Conservation (phyloP, 305 asterid species). For the Fraxinus sp. region DNA sequence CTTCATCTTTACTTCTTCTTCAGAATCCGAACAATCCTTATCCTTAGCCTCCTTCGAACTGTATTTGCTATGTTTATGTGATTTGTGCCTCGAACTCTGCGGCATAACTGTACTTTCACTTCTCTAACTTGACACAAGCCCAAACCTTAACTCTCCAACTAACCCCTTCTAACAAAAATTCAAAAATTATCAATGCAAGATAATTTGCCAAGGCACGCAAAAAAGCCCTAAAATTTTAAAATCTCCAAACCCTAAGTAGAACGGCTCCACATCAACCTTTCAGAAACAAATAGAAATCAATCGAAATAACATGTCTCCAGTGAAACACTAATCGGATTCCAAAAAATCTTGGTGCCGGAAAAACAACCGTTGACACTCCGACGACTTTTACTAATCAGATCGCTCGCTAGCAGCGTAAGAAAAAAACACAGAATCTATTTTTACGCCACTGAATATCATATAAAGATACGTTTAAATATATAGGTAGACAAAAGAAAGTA, state of each 20-base stretch:
- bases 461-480: neutral
- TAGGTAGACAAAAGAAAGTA: neutral
- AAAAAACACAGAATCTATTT: conserved; percentile 28
- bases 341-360: conserved; percentile 26
- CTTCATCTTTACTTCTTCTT: conserved; percentile 65
- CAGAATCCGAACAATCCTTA: conserved; percentile 78
- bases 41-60: conserved; percentile 46
- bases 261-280: conserved; percentile 20
- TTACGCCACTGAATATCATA: neutral
- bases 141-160: conserved; percentile 32
- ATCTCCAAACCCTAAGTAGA: conserved; percentile 54
- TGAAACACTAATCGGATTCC: conserved; percentile 27
- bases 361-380: conserved; percentile 29
- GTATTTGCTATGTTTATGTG: conserved; percentile 85
- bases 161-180: conserved; percentile 20
- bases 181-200: conserved; percentile 9
- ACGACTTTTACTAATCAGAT: conserved; percentile 51
- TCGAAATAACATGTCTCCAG: conserved; percentile 1
- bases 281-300: conserved; percentile 23
- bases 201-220: neutral
- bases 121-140: conserved; percentile 18
- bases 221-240: conserved; percentile 22
- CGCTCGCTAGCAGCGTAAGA: conserved; percentile 49
- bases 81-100: conserved; percentile 82
- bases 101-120: conserved; percentile 56